These are phyloP conservation scores for Diplodia intermedia DNA, from an alignment of 2,329 filamentous ascomycete species.

Conservation along the genomic window DNA sequence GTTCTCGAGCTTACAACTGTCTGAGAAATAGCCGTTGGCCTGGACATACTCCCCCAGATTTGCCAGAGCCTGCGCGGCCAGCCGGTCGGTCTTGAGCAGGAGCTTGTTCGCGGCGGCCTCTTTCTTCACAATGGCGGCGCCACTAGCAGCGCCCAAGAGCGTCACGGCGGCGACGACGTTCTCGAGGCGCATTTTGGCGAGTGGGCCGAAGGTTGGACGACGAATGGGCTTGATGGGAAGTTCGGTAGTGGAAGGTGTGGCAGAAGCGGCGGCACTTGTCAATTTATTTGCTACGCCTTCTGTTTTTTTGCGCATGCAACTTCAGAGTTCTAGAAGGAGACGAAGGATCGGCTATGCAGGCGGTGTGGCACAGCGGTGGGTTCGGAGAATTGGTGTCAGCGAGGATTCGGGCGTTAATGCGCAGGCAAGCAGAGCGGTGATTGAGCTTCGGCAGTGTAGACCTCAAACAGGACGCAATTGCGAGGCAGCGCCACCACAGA, in stretches of 20 bases:
- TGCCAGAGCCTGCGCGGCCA: slow-evolving; percentile 45
- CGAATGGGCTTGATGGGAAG: slow-evolving; percentile 6
- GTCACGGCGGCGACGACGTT: slow-evolving; percentile 1
- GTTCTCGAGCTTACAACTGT: slow-evolving; percentile 48
- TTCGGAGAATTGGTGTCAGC: slow-evolving; percentile 12
- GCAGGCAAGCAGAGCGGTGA: slow-evolving; percentile 6
- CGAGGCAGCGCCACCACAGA: slow-evolving; percentile 4
- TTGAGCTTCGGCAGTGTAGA: neutral
- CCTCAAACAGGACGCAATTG: slow-evolving; percentile 2
- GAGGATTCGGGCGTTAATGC: slow-evolving; percentile 20
- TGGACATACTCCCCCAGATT: slow-evolving; percentile 44
- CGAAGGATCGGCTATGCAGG: neutral
- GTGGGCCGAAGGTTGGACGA: neutral
- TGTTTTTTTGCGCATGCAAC: slow-evolving; percentile 1
- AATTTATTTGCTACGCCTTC: slow-evolving; percentile 22
- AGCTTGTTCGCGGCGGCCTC: neutral
- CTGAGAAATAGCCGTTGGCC: slow-evolving; percentile 38
- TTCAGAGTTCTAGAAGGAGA: neutral
- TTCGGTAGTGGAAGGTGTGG: slow-evolving; percentile 7
- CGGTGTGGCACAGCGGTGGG: slow-evolving; percentile 12
- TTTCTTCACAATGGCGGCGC: slow-evolving; percentile 20
- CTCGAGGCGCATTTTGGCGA: slow-evolving; percentile 24
- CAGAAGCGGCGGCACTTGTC: slow-evolving; percentile 4
- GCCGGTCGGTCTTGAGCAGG: slow-evolving; percentile 40
- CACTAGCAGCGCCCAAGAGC: slow-evolving; percentile 9